phyloP scores from a whole-genome alignment of 169 alveolate species.

The Eimeria sp. region DNA sequence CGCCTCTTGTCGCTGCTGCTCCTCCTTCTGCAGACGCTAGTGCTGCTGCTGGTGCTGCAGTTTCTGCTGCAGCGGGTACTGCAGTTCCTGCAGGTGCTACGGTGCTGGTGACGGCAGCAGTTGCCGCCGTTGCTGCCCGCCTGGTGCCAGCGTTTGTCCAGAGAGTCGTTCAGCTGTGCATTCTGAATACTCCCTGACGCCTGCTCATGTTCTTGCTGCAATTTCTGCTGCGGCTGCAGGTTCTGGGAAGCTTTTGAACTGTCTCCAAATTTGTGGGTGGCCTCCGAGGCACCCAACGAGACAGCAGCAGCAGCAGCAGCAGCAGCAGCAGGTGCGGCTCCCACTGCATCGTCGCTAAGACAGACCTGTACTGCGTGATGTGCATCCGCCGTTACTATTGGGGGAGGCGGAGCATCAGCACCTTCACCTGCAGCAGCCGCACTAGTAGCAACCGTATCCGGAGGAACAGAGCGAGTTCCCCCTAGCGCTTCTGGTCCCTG shows the following conservation, averaged over 20 bases:
- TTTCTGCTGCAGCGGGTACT: neutral
- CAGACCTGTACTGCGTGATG: neutral
- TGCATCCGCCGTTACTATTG: neutral
- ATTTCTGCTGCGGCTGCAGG: constrained; percentile 13
- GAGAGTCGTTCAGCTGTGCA: neutral
- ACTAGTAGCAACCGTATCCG: neutral
- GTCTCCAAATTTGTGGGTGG: neutral
- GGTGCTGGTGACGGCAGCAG: constrained; percentile 17
- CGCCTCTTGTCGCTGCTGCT: neutral
- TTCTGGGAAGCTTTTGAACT: neutral
- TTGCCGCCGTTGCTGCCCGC: neutral
- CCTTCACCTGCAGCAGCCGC: neutral
- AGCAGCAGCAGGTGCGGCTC: constrained; percentile 12
- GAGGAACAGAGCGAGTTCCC: neutral
- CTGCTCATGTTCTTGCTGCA: constrained; percentile 6
- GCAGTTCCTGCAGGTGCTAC: neutral
- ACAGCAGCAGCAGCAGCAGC: constrained; percentile 16
- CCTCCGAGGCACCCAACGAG: neutral
- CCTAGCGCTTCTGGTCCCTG: neutral
- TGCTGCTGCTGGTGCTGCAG: neutral
- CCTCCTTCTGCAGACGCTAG: neutral
- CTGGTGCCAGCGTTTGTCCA: neutral
- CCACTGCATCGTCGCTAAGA: neutral
- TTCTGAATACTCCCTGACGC: neutral
- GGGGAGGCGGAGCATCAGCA: neutral